Conservation (phyloP, 208 protist species). For the Leishmania turanica region DNA sequence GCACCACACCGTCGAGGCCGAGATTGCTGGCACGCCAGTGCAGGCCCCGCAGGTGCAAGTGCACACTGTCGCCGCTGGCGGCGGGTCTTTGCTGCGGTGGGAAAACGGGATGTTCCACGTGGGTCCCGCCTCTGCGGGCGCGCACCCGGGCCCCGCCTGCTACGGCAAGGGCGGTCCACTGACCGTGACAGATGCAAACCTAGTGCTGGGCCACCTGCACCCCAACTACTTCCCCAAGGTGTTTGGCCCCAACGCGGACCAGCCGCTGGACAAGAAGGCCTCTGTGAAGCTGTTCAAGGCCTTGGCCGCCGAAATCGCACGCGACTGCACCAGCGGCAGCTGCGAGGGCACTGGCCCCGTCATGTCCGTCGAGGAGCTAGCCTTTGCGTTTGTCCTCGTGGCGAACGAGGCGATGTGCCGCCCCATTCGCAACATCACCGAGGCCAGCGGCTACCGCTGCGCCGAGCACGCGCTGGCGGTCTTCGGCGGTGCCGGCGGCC, state of each 20-base stretch:
- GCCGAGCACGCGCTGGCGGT: slow-evolving; percentile 87
- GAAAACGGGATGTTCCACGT: slow-evolving; percentile 90
- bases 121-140: slow-evolving; percentile 92
- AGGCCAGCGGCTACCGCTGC: slow-evolving; percentile 89
- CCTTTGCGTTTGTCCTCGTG: slow-evolving; percentile 92
- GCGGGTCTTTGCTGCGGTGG: slow-evolving; percentile 93
- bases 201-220: slow-evolving; percentile 92
- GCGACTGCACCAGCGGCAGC: slow-evolving; percentile 14
- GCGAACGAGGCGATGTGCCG: slow-evolving; percentile 97
- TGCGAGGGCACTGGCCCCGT: slow-evolving; percentile 10
- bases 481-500: slow-evolving; percentile 95
- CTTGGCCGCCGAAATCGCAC: slow-evolving; percentile 65
- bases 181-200: slow-evolving; percentile 96
- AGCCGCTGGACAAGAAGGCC: slow-evolving; percentile 63
- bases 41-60: slow-evolving; percentile 96
- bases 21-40: slow-evolving; percentile 87
- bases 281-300: slow-evolving; percentile 59
- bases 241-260: slow-evolving; percentile 87
- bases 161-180: slow-evolving; percentile 94
- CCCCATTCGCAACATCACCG: slow-evolving; percentile 94
- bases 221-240: slow-evolving; percentile 95
- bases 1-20: slow-evolving; percentile 91
- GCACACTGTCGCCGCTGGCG: slow-evolving; percentile 96
- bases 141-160: slow-evolving; percentile 92
- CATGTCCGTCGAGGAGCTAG: slow-evolving; percentile 83